These are phyloP conservation scores for Schizothecium vesticola DNA, from an alignment of 495 filamentous ascomycete species.

Conservation along the genomic window DNA sequence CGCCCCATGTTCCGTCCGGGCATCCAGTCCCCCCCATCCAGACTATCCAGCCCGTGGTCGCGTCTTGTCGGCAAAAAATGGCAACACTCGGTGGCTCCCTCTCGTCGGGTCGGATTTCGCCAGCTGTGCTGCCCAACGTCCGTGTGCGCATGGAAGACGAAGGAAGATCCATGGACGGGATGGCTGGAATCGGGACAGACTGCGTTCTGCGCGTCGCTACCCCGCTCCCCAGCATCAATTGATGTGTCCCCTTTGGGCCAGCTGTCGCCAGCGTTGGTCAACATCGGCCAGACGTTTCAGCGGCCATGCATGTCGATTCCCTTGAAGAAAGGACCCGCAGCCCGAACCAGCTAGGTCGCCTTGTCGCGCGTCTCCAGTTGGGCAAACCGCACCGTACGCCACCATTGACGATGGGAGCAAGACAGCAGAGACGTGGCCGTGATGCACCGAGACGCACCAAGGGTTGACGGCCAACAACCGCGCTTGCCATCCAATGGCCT, in stretches of 20 bases:
- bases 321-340: not conserved
- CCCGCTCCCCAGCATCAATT: not conserved
- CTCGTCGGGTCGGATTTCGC: not conserved
- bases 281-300: not conserved
- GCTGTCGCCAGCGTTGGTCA: not conserved
- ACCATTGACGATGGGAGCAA: not conserved
- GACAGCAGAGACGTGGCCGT: not conserved
- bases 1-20: not conserved
- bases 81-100: not conserved
- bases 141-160: not conserved
- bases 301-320: not conserved
- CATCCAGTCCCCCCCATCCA: not conserved
- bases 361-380: not conserved
- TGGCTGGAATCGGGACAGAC: not conserved
- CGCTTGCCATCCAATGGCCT: not conserved
- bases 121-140: conserved; percentile 6
- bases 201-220: not conserved
- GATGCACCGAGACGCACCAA: not conserved
- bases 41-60: not conserved
- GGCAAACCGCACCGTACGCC: not conserved
- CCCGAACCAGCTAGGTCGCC: not conserved
- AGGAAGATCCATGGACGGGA: not conserved
- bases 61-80: not conserved
- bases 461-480: not conserved
- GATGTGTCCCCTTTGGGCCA: not conserved